Evolutionary conservation across 345 rosid species (phyloP).

Genomic region (Euphorbia pulcherrima): DNA sequence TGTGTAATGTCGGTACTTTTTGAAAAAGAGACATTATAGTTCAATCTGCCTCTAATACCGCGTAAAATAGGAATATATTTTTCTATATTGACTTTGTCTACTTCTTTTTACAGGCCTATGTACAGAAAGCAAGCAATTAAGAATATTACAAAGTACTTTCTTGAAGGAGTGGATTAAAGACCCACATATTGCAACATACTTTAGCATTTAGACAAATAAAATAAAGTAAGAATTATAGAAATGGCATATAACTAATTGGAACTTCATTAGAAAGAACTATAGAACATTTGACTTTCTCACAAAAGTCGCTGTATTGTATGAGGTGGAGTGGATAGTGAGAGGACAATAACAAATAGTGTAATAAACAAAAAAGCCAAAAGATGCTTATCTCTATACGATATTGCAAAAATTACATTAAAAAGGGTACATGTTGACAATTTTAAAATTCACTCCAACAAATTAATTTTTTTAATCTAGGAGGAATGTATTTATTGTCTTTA

Average conservation of each 20-base stretch:
- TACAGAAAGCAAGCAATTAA: background rate
- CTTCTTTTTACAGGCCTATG: background rate
- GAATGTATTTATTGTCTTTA: too few species aligned
- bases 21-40: too few species aligned
- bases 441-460: too few species aligned
- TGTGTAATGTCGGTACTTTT: too few species aligned
- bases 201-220: background rate
- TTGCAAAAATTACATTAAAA: constrained; percentile 15
- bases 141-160: background rate
- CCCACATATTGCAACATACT: background rate
- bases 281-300: background rate
- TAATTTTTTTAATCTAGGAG: too few species aligned
- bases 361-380: constrained; percentile 26
- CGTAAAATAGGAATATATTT: too few species aligned
- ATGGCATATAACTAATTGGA: background rate
- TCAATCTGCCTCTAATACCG: too few species aligned
- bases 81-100: too few species aligned
- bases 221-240: too few species aligned
- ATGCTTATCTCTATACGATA: constrained; percentile 12
- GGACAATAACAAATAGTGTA: constrained; percentile 1
- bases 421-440: constrained; percentile 8
- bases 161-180: background rate
- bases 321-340: constrained; percentile 11
- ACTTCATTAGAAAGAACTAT: too few species aligned
- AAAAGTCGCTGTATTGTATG: background rate